Evolutionary conservation across 495 filamentous ascomycete genomes (phyloP).

Genomic region (Aspergillus campestris): DNA sequence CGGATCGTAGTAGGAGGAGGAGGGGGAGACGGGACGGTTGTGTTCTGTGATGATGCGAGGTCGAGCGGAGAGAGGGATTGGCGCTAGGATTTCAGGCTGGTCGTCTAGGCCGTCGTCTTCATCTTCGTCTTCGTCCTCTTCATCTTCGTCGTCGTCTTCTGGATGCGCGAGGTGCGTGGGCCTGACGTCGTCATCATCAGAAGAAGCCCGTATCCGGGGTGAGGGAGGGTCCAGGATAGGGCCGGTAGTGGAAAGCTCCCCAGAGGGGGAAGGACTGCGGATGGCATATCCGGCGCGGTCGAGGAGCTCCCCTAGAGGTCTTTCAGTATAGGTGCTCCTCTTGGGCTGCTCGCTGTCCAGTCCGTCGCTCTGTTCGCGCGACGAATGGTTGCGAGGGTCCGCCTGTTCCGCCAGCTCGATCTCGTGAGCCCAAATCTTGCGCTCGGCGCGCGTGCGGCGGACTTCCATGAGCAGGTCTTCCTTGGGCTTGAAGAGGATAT

Average conservation of each 20-base stretch:
- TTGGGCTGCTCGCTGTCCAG: constrained; percentile 8
- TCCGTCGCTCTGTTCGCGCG: constrained; percentile 8
- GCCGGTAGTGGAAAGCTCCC: constrained; percentile 8
- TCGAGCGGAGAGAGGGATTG: constrained; percentile 9
- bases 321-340: constrained; percentile 15
- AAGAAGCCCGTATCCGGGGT: constrained; percentile 5
- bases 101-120: too few relatives aligned
- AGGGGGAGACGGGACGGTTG: background rate
- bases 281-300: constrained; percentile 42
- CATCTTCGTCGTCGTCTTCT: constrained; percentile 8
- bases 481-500: constrained; percentile 70
- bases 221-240: constrained; percentile 20
- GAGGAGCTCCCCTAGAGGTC: constrained; percentile 42
- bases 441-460: constrained; percentile 51
- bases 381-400: constrained; percentile 11
- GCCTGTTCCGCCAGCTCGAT: constrained; percentile 39
- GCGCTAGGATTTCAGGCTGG: constrained; percentile 5
- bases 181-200: constrained; percentile 18
- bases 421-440: constrained; percentile 46
- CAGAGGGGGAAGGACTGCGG: constrained; percentile 12
- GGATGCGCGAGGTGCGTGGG: constrained; percentile 20
- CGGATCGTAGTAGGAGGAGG: constrained; percentile 43
- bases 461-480: constrained; percentile 71
- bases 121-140: background rate
- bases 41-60: constrained; percentile 16